phyloP scores from a whole-genome alignment of 768 basidiomycete species.

The Dioszegia aurantiaca region DNA sequence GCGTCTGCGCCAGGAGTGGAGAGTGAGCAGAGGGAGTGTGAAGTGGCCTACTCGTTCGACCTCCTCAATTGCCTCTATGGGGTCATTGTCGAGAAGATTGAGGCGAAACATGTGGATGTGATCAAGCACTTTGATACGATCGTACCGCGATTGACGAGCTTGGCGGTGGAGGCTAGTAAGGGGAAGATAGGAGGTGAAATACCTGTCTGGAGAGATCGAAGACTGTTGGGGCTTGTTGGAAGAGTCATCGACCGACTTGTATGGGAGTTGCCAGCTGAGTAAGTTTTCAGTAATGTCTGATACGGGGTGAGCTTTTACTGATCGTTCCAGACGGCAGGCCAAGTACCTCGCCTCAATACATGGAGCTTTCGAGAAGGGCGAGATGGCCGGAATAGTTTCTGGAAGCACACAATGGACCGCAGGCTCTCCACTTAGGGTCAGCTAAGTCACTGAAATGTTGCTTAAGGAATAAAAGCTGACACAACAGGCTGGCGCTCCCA shows the following conservation, averaged over 20 bases:
- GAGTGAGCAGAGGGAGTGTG: conserved; percentile 54
- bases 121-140: conserved; percentile 75
- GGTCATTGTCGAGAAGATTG: conserved; percentile 61
- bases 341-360: conserved; percentile 60
- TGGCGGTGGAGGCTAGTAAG: conserved; percentile 48
- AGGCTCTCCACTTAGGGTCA: conserved; percentile 10
- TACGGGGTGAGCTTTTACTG: neutral
- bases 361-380: conserved; percentile 61
- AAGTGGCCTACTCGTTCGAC: conserved; percentile 81
- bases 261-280: conserved; percentile 66
- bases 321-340: conserved; percentile 61
- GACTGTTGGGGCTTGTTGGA: conserved; percentile 64
- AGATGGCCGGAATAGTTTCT: conserved; percentile 25
- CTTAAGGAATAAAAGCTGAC: neutral
- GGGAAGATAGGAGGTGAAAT: neutral
- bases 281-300: conserved; percentile 53
- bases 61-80: conserved; percentile 69
- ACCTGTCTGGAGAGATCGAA: conserved; percentile 52
- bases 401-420: neutral
- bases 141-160: conserved; percentile 66
- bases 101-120: conserved; percentile 66
- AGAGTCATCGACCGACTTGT: conserved; percentile 67
- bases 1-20: conserved; percentile 34
- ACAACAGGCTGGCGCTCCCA: conserved; percentile 55
- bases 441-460: neutral